These are phyloP conservation scores for Phytophthora vignae DNA, from an alignment of 352 stramenopile species.

Conservation along the genomic window DNA sequence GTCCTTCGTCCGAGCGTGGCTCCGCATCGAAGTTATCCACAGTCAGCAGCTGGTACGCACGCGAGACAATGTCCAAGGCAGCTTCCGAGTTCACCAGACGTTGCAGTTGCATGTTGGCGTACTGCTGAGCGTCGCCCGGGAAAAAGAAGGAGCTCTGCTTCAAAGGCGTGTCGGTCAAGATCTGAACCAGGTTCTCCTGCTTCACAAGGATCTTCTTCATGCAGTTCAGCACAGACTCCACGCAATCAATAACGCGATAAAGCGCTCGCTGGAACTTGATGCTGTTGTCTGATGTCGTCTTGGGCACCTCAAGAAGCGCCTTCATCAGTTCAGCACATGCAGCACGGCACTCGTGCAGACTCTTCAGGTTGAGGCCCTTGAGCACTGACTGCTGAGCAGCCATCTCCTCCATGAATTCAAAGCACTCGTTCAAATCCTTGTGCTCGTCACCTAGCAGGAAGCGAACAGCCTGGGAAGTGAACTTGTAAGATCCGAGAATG, in stretches of 20 bases:
- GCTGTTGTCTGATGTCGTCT: constrained; percentile 74
- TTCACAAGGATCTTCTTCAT: constrained; percentile 88
- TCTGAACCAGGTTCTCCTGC: constrained; percentile 88
- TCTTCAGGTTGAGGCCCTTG: constrained; percentile 85
- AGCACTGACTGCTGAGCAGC: constrained; percentile 76
- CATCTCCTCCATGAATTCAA: constrained; percentile 89
- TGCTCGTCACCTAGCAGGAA: constrained; percentile 87
- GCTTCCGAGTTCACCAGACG: constrained; percentile 84
- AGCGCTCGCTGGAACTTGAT: constrained; percentile 90
- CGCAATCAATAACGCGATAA: constrained; percentile 87
- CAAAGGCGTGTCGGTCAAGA: constrained; percentile 85
- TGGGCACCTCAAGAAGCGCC: constrained; percentile 82
- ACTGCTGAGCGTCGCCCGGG: constrained; percentile 82
- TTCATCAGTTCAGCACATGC: constrained; percentile 86
- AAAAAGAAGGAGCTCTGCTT: constrained; percentile 92
- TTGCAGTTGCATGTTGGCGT: constrained; percentile 82
- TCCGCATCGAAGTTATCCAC: constrained; percentile 92
- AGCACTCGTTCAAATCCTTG: constrained; percentile 85
- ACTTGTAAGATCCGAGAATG: constrained; percentile 88
- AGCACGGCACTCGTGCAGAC: constrained; percentile 75
- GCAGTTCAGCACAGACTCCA: constrained; percentile 83
- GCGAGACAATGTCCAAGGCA: constrained; percentile 84
- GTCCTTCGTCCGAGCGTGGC: constrained; percentile 86
- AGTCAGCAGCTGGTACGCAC: constrained; percentile 87
- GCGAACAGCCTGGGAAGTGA: constrained; percentile 83